These are phyloP conservation scores for Psidium friedrichsthalianum DNA, from an alignment of 345 rosid genomes.

Conservation along the genomic window DNA sequence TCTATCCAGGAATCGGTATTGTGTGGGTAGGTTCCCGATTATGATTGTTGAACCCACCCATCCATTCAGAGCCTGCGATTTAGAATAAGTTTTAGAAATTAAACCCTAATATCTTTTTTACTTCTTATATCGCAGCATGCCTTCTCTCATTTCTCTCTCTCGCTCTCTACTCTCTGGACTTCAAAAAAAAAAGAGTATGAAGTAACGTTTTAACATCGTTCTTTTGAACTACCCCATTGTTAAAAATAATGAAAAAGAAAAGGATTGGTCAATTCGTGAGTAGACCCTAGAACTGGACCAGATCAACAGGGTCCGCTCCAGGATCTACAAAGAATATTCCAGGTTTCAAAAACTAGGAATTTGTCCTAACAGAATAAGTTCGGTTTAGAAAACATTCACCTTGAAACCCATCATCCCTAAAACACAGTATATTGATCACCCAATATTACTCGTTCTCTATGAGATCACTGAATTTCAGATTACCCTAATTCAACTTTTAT, in stretches of 20 bases:
- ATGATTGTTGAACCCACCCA: neutral
- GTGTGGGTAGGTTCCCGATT: neutral
- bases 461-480: neutral
- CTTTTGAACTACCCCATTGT: neutral
- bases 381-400: neutral
- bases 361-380: neutral
- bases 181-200: neutral
- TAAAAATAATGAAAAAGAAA: neutral
- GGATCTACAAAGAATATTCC: neutral
- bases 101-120: neutral
- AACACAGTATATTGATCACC: neutral
- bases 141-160: neutral
- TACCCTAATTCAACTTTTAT: neutral
- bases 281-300: too few relatives aligned
- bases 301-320: accelerated
- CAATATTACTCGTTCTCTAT: neutral
- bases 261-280: too few relatives aligned
- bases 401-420: neutral
- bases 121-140: neutral
- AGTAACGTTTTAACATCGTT: neutral
- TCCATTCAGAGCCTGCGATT: neutral
- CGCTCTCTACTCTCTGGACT: neutral
- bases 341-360: neutral
- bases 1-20: too few relatives aligned
- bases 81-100: neutral